phyloP scores from a whole-genome alignment of 1,284 basidiomycete species.

The Apiotrichum montevideense region DNA sequence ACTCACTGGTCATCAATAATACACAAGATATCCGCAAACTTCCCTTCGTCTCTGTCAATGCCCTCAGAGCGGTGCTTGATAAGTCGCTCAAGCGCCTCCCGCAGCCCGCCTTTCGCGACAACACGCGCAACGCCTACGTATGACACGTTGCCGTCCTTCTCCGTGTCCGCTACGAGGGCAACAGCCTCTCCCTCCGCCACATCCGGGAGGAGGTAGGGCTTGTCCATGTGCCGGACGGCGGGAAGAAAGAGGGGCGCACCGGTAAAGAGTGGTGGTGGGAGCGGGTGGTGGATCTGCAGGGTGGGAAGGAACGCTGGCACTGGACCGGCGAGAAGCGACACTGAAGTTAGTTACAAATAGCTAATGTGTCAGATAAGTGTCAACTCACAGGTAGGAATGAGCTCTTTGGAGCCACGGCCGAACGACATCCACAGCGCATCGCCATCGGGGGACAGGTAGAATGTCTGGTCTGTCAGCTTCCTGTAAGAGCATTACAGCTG shows the following conservation, averaged over 20 bases:
- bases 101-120: conserved; percentile 35
- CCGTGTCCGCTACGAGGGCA: conserved; percentile 25
- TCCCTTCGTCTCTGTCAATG: conserved; percentile 38
- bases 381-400: conserved; percentile 59
- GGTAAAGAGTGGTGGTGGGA: conserved; percentile 45
- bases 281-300: conserved; percentile 38
- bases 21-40: conserved; percentile 42
- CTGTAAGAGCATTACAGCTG: too few species aligned
- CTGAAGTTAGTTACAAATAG: conserved; percentile 30
- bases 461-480: conserved; percentile 23
- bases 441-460: conserved; percentile 59
- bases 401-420: conserved; percentile 54
- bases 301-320: conserved; percentile 31
- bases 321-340: conserved; percentile 25
- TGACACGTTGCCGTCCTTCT: conserved; percentile 20
- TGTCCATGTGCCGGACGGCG: conserved; percentile 36
- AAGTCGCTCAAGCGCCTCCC: conserved; percentile 30
- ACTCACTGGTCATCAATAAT: conserved; percentile 45
- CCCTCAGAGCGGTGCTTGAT: conserved; percentile 22
- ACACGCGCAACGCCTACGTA: conserved; percentile 41
- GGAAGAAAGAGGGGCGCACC: conserved; percentile 51
- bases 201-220: conserved; percentile 37
- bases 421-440: conserved; percentile 77
- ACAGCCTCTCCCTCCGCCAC: conserved; percentile 34
- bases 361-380: neutral